Evolutionary conservation across 2,329 filamentous ascomycete species (phyloP), one percentile per base, ranked within the genome.

Genomic region (Tolypocladium guangdongense): DNA sequence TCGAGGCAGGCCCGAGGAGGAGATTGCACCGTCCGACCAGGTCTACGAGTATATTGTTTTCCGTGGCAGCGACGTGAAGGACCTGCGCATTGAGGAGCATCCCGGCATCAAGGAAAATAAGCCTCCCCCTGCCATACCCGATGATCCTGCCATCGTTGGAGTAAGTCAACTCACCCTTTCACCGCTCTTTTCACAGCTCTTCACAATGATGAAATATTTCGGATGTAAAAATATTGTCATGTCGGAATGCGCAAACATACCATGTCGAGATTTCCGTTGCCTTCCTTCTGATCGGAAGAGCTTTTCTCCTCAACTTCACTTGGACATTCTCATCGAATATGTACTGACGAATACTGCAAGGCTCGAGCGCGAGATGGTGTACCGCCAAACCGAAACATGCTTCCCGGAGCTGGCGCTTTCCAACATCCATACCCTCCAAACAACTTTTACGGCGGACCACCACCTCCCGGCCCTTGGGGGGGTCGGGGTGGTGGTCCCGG

Each of bases 31-130:
- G 4, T 92, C 89, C 36, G 86, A 93, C 57, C 88, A 88, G 68
- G 81, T 96, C 65, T 99, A 96, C 76, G 93, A 97, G 69, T 97
- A 96, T 75, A 97, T 99, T 66, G 90, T 99, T 59, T 99, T 99
- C 72, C 87, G 92, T 56, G 93, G 93, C 63, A 96, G 90, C 70
- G 93, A 99, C 76, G 93, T 99, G 67, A 99, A 99, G 74, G 93
- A 99, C 70, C 79, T 99, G 64, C 88, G 90, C 64, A 92, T 99
- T 65, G 91, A 96, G 65, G 87, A 96, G 63, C 81, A 85, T 47
- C 83, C 87, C 41, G 81, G 83, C 62, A 82, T 83, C 63, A 84
- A 88, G 69, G 83, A 90, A 66, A 84, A 84, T 59, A 83, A 86
- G 63, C 85, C 86, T 55, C 84, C 84, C 55, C 86, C 87, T 51